Percentiles rank a stretch among this genome's conserved stretches.
These are phyloP conservation scores for Austroboletus novae-zelandiae DNA, from an alignment of 1,284 basidiomycete species.

Conservation along the genomic window DNA sequence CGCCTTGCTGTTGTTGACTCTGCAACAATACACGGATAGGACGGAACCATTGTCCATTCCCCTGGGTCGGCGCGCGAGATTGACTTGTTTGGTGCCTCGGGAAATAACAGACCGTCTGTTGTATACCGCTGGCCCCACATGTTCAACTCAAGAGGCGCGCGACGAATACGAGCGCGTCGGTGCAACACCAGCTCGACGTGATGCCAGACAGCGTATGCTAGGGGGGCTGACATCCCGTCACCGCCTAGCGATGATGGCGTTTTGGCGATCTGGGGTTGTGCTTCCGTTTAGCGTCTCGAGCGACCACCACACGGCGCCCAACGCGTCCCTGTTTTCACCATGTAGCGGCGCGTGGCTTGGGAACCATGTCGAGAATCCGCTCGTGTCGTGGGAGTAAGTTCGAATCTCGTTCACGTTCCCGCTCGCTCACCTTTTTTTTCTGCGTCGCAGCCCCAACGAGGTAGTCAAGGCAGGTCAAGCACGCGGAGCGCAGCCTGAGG, in stretches of 20 bases:
- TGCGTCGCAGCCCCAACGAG: slow-evolving; percentile 11
- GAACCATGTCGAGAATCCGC: slow-evolving; percentile 32
- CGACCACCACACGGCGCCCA: slow-evolving; percentile 36
- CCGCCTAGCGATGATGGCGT: slow-evolving; percentile 37
- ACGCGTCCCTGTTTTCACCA: slow-evolving; percentile 37
- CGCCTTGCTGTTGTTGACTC: slow-evolving; percentile 8
- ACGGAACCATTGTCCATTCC: slow-evolving; percentile 13
- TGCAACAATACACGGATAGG: slow-evolving; percentile 17
- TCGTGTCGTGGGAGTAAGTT: slow-evolving; percentile 43
- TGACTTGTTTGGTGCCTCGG: slow-evolving; percentile 28
- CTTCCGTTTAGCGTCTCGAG: slow-evolving; percentile 40
- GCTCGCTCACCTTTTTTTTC: neutral
- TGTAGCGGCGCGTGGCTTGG: slow-evolving; percentile 30
- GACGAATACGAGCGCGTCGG: slow-evolving; percentile 25
- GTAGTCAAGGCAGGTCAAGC: slow-evolving; percentile 34
- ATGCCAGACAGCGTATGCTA: slow-evolving; percentile 35
- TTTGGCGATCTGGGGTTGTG: slow-evolving; percentile 39
- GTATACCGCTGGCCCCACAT: slow-evolving; percentile 25
- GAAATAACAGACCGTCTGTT: slow-evolving; percentile 31
- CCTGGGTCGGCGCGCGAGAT: slow-evolving; percentile 21
- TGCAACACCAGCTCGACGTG: slow-evolving; percentile 30
- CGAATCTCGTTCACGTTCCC: neutral
- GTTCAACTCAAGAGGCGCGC: slow-evolving; percentile 19
- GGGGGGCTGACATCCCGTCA: slow-evolving; percentile 36
- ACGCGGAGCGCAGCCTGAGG: slow-evolving; percentile 35